These are phyloP conservation scores for Phytophthora fragariae DNA, from an alignment of 352 stramenopile genomes.

Conservation along the genomic window DNA sequence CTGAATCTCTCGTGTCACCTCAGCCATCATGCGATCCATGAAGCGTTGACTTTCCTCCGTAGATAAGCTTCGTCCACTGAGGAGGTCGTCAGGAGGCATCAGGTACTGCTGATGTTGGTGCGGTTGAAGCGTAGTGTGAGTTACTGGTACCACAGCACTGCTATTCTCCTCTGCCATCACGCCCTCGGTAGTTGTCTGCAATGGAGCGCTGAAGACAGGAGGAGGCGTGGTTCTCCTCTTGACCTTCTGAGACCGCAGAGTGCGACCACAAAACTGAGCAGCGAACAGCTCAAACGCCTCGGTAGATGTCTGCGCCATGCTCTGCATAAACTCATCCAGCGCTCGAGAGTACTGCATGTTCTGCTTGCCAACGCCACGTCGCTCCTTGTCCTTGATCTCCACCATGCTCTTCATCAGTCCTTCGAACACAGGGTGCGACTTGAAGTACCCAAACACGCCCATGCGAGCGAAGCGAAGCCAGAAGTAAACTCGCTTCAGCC, in stretches of 20 bases:
- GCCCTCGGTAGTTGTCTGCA: slow-evolving; percentile 13
- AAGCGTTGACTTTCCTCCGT: slow-evolving; percentile 79
- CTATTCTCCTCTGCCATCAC: slow-evolving; percentile 14
- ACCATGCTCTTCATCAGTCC: slow-evolving; percentile 83
- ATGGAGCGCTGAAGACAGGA: slow-evolving; percentile 6
- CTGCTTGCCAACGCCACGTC: slow-evolving; percentile 82
- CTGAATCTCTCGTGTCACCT: slow-evolving; percentile 61
- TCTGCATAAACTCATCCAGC: slow-evolving; percentile 80
- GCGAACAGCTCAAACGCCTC: slow-evolving; percentile 85
- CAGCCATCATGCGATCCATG: slow-evolving; percentile 83
- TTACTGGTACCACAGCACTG: slow-evolving; percentile 9
- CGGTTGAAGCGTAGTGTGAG: slow-evolving; percentile 14
- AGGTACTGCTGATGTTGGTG: slow-evolving; percentile 49
- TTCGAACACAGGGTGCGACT: slow-evolving; percentile 78
- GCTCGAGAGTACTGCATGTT: slow-evolving; percentile 85
- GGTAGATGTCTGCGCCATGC: slow-evolving; percentile 65
- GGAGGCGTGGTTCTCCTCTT: slow-evolving; percentile 42
- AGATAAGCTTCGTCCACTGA: slow-evolving; percentile 51
- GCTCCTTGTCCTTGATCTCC: slow-evolving; percentile 85
- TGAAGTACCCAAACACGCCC: slow-evolving; percentile 78
- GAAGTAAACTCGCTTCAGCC: slow-evolving; percentile 60
- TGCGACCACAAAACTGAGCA: slow-evolving; percentile 75
- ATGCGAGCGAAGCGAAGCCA: slow-evolving; percentile 80
- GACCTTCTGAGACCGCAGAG: slow-evolving; percentile 76
- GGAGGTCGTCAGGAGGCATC: slow-evolving; percentile 58